phyloP scores from a whole-genome alignment of 2,329 filamentous ascomycete species.

The Epichloe uncinata region DNA sequence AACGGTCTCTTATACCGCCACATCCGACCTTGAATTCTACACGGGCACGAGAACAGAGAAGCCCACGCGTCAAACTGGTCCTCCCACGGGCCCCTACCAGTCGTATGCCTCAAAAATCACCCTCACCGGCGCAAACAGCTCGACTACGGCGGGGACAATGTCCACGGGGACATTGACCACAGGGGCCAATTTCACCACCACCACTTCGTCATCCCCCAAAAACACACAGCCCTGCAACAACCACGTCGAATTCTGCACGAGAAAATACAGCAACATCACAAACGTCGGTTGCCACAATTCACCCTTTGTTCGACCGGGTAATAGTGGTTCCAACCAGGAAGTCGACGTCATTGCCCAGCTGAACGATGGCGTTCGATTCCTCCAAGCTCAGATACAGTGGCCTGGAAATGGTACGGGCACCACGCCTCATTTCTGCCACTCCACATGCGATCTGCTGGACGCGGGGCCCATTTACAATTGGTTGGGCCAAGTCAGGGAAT shows the following conservation, averaged over 20 bases:
- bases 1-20: conserved; percentile 18
- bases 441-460: conserved; percentile 68
- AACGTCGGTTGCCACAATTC: conserved; percentile 71
- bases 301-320: conserved; percentile 57
- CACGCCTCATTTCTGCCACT: conserved; percentile 66
- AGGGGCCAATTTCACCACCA: conserved; percentile 26
- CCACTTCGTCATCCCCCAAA: conserved; percentile 30
- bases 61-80: conserved; percentile 23
- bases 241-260: conserved; percentile 60
- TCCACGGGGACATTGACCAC: conserved; percentile 23
- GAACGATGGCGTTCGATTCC: conserved; percentile 58
- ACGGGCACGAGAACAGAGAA: conserved; percentile 24
- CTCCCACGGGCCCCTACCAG: conserved; percentile 32
- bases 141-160: conserved; percentile 19
- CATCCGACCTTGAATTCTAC: conserved; percentile 23
- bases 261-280: conserved; percentile 72
- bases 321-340: conserved; percentile 63
- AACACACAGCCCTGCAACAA: conserved; percentile 75
- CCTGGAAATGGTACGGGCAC: conserved; percentile 29
- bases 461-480: conserved; percentile 65
- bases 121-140: conserved; percentile 21
- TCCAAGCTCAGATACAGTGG: conserved; percentile 52
- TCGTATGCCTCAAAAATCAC: conserved; percentile 30
- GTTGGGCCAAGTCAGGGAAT: conserved; percentile 53
- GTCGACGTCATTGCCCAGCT: conserved; percentile 56